Conservation (phyloP, 2,329 filamentous ascomycete species). For the Ophiocordyceps unilateralis region DNA sequence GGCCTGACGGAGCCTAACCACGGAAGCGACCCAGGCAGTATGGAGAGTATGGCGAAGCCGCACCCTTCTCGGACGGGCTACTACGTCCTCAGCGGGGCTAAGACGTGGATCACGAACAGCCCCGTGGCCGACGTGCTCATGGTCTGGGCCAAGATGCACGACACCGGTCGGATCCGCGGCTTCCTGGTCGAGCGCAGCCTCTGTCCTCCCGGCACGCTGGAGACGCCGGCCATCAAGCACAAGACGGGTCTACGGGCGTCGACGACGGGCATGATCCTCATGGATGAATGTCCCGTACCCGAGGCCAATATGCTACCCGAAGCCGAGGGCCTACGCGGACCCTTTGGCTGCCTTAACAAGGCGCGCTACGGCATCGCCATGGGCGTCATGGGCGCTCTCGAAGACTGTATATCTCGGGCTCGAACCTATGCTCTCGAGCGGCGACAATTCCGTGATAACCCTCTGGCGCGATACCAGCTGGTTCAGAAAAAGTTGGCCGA, state of each 20-base stretch:
- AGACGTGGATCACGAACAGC: conserved; percentile 94
- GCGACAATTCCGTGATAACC: conserved; percentile 92
- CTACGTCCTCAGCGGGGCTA: conserved; percentile 60
- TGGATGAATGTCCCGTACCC: conserved; percentile 79
- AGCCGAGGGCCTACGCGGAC: conserved; percentile 71
- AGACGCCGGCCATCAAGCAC: conserved; percentile 83
- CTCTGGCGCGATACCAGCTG: conserved; percentile 87
- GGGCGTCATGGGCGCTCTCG: conserved; percentile 82
- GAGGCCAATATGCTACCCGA: conserved; percentile 87
- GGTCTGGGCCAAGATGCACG: conserved; percentile 85
- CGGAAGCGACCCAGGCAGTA: conserved; percentile 76
- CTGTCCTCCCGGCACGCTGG: conserved; percentile 74
- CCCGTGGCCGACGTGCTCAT: conserved; percentile 73
- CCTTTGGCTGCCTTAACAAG: conserved; percentile 88
- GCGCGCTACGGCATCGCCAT: conserved; percentile 88
- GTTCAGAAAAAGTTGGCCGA: conserved; percentile 97
- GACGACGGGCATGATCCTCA: conserved; percentile 93
- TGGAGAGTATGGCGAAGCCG: conserved; percentile 75
- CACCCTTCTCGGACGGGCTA: conserved; percentile 75
- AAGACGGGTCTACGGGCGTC: conserved; percentile 90
- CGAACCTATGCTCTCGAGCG: conserved; percentile 80
- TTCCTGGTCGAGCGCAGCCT: conserved; percentile 77
- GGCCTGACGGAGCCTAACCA: conserved; percentile 87
- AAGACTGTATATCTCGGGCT: conserved; percentile 72
- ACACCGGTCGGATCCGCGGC: conserved; percentile 83